These are phyloP conservation scores for Dalechampia spathulata DNA, from an alignment of 441 rosid genomes.

Conservation along the genomic window DNA sequence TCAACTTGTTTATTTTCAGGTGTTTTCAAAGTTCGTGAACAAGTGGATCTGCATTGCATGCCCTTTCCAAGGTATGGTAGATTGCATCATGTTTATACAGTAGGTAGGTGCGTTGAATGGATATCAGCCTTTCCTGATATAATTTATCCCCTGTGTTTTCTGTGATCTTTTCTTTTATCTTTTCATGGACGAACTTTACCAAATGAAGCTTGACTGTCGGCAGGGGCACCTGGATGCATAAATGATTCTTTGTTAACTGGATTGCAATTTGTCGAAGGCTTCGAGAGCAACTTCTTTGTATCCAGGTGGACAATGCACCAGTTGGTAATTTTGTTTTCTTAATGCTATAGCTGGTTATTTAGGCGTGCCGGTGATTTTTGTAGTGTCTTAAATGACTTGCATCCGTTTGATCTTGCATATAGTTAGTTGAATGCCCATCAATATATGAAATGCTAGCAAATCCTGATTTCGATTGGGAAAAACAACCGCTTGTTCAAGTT, in stretches of 20 bases:
- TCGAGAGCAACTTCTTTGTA: conserved; percentile 79
- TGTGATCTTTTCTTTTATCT: background rate
- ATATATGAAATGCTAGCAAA: conserved; percentile 86
- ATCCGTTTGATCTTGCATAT: conserved; percentile 5
- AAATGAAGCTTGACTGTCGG: conserved; percentile 9
- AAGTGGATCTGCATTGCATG: conserved; percentile 87
- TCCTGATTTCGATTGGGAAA: conserved; percentile 65
- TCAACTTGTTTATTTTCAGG: conserved; percentile 34
- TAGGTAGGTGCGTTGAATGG: too few species aligned
- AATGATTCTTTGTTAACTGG: conserved; percentile 87
- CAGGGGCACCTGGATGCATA: conserved; percentile 89
- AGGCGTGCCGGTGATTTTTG: background rate
- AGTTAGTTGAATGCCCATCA: conserved; percentile 89
- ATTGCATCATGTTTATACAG: background rate
- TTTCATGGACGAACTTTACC: background rate
- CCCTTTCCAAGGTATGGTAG: conserved; percentile 73
- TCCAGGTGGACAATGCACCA: conserved; percentile 94
- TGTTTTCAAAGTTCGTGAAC: conserved; percentile 60
- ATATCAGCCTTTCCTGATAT: too few species aligned
- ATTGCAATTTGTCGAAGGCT: conserved; percentile 84
- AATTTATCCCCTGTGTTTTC: background rate
- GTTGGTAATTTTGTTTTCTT: conserved; percentile 41
- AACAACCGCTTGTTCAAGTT: conserved; percentile 59
- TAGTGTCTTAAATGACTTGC: background rate
- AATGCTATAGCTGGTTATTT: background rate